phyloP scores from a whole-genome alignment of 192 early-diverging fungal genomes.

The Backusella tarrabulga region DNA sequence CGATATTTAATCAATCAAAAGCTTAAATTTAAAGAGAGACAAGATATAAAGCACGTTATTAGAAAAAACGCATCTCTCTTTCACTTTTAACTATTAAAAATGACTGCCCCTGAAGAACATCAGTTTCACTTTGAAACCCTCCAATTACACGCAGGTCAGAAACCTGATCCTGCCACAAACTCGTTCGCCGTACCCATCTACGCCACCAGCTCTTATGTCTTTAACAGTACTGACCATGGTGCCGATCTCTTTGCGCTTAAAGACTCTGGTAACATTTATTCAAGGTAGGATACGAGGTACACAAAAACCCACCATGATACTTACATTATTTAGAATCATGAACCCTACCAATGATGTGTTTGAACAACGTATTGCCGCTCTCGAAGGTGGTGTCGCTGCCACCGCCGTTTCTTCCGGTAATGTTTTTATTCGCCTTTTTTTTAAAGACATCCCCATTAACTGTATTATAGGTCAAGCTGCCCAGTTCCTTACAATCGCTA shows the following conservation, averaged over 20 bases:
- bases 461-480: conserved; percentile 70
- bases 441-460: too few relatives aligned
- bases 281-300: conserved; percentile 41
- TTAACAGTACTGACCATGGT: conserved; percentile 79
- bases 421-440: not conserved
- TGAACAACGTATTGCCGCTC: conserved; percentile 88
- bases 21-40: not conserved
- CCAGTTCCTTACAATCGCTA: conserved; percentile 80
- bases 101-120: conserved; percentile 19
- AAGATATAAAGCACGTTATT: not conserved
- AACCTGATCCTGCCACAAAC: conserved; percentile 60
- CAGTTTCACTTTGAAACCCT: conserved; percentile 82
- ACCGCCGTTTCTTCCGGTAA: conserved; percentile 50
- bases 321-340: conserved; percentile 26
- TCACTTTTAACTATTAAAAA: not conserved
- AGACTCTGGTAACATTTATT: conserved; percentile 83
- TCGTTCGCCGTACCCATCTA: conserved; percentile 91
- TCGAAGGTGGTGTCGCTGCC: conserved; percentile 85
- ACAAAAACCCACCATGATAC: not conserved
- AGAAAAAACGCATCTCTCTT: not conserved
- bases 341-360: conserved; percentile 90
- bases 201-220: conserved; percentile 82
- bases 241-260: conserved; percentile 78
- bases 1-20: not conserved
- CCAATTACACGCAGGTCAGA: conserved; percentile 86